These are phyloP conservation scores for Fraxinus sp. DNA, from an alignment of 305 asterid species.

Conservation along the genomic window DNA sequence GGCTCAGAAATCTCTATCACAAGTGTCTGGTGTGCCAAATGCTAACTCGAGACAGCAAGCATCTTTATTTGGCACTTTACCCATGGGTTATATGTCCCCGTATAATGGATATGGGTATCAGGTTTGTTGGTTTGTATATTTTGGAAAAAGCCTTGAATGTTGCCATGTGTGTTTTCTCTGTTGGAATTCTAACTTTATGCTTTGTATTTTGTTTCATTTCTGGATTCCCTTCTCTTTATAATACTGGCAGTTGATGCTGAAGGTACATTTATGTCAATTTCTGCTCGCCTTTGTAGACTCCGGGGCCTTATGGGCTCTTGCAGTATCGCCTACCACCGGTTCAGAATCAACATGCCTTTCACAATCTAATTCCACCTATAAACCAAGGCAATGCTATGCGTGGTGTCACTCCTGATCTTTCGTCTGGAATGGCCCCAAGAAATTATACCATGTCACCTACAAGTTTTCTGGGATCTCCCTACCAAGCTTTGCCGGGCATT, in stretches of 20 bases:
- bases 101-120: conserved; percentile 87
- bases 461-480: conserved; percentile 54
- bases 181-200: conserved; percentile 1
- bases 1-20: conserved; percentile 74
- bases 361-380: conserved; percentile 60
- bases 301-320: conserved; percentile 71
- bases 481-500: conserved; percentile 58
- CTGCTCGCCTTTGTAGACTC: conserved; percentile 56
- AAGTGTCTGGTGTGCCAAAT: conserved; percentile 42
- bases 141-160: background rate
- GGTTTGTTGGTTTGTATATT: conserved; percentile 45
- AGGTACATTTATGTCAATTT: conserved; percentile 31
- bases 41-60: conserved; percentile 67
- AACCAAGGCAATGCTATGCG: conserved; percentile 58
- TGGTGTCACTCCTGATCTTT: conserved; percentile 48
- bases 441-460: conserved; percentile 57
- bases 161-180: background rate
- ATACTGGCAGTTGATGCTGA: conserved; percentile 20
- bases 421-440: conserved; percentile 55
- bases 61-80: conserved; percentile 64
- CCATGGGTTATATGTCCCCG: conserved; percentile 76
- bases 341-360: conserved; percentile 72
- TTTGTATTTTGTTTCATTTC: conserved; percentile 11
- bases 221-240: conserved; percentile 26
- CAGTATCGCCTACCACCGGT: conserved; percentile 64